phyloP scores from a whole-genome alignment of 208 protist species.

The Acanthamoeba castellanii region DNA sequence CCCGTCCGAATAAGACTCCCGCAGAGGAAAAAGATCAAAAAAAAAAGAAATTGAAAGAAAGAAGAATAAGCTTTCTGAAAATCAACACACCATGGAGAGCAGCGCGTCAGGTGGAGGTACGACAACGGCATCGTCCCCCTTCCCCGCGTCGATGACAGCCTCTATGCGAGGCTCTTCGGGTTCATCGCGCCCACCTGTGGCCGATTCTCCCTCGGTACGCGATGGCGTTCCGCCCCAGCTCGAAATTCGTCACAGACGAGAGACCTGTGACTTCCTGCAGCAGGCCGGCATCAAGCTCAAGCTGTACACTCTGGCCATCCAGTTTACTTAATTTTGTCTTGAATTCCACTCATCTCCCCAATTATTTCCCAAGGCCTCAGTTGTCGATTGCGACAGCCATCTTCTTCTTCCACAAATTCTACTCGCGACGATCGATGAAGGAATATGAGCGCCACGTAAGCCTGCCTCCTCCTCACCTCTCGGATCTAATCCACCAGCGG shows the following conservation, averaged over 20 bases:
- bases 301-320: background rate
- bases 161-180: background rate
- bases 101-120: background rate
- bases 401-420: conserved; percentile 92
- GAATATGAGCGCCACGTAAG: conserved; percentile 85
- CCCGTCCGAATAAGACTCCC: no score
- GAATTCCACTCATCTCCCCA: background rate
- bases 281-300: conserved; percentile 66
- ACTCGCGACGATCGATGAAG: conserved; percentile 85
- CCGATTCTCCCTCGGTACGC: conserved; percentile 4
- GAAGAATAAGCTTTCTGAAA: no score
- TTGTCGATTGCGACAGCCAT: conserved; percentile 90
- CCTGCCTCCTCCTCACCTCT: background rate
- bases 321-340: background rate
- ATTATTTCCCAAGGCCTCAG: conserved; percentile 80
- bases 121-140: background rate
- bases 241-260: conserved; percentile 16
- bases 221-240: conserved; percentile 15
- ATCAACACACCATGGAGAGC: background rate
- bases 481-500: conserved; percentile 16
- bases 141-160: background rate
- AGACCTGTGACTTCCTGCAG: conserved; percentile 62
- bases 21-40: no score
- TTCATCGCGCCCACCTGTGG: background rate
- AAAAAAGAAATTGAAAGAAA: no score